These are phyloP conservation scores for Talaromyces rugulosus DNA, from an alignment of 2,329 filamentous ascomycete genomes.

Conservation along the genomic window DNA sequence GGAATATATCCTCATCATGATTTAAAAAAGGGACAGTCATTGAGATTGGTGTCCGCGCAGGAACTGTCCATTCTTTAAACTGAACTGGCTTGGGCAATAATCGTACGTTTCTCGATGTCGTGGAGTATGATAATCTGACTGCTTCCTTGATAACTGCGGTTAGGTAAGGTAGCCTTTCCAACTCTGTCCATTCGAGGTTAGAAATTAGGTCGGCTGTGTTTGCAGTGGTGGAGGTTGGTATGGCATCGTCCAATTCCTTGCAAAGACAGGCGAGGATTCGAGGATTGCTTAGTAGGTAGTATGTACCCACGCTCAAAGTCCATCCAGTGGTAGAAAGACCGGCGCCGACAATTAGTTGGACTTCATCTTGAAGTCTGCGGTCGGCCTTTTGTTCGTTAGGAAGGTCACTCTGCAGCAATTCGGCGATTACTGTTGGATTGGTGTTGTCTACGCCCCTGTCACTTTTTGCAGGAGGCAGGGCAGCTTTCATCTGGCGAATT, in stretches of 20 bases:
- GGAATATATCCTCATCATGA: slow-evolving; percentile 25
- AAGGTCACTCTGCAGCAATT: not conserved
- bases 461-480: not conserved
- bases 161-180: slow-evolving; percentile 27
- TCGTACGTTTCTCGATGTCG: not conserved
- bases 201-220: not conserved
- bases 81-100: not conserved
- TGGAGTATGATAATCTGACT: slow-evolving; percentile 3
- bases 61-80: slow-evolving; percentile 13
- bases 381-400: not conserved
- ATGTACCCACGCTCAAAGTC: slow-evolving; percentile 22
- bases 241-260: slow-evolving; percentile 17
- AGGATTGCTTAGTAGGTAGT: slow-evolving; percentile 23
- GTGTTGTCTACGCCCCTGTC: not conserved
- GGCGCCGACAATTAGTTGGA: slow-evolving; percentile 15
- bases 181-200: slow-evolving; percentile 10
- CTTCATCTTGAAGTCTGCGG: slow-evolving; percentile 6
- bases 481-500: slow-evolving; percentile 3
- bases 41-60: slow-evolving; percentile 14
- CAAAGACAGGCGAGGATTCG: slow-evolving; percentile 15
- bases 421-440: not conserved
- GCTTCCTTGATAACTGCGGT: slow-evolving; percentile 15
- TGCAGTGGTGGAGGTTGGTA: slow-evolving; percentile 15
- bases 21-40: slow-evolving; percentile 16
- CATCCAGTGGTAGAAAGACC: slow-evolving; percentile 25